A percentile compares a stretch with the other conserved stretches of the same genome.
These are phyloP conservation scores for Torulaspora franciscae DNA, from an alignment of 805 yeast species.

Conservation along the genomic window DNA sequence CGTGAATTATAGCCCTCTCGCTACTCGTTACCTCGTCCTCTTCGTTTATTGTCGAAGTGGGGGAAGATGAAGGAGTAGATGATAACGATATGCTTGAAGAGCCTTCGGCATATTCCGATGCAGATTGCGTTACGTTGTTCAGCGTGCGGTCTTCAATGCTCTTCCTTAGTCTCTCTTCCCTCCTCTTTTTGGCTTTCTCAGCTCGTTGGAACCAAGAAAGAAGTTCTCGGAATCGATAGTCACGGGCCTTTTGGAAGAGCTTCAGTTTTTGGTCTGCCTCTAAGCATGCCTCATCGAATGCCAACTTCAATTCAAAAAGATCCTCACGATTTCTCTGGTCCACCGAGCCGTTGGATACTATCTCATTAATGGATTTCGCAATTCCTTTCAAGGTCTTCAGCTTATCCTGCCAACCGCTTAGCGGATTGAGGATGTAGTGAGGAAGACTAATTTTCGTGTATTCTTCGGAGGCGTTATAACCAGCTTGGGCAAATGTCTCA, in stretches of 20 bases:
- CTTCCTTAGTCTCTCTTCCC: constrained; percentile 21
- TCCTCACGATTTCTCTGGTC: constrained; percentile 28
- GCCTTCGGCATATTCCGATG: neutral
- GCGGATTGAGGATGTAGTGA: constrained; percentile 14
- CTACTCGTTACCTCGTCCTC: neutral
- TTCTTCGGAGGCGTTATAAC: constrained; percentile 50
- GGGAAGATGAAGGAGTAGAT: neutral
- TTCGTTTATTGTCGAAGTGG: neutral
- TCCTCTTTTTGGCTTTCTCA: constrained; percentile 27
- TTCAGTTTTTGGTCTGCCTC: constrained; percentile 17
- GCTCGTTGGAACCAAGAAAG: constrained; percentile 24
- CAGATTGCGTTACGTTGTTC: neutral
- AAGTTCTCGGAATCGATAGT: constrained; percentile 34
- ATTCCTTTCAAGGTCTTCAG: constrained; percentile 15
- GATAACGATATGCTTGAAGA: neutral
- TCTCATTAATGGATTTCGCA: constrained; percentile 18
- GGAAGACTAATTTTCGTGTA: constrained; percentile 41
- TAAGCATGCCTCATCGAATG: constrained; percentile 22
- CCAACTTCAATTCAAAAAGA: constrained; percentile 31
- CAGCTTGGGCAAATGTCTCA: constrained; percentile 41
- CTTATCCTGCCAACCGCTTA: constrained; percentile 13
- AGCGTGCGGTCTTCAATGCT: constrained; percentile 11
- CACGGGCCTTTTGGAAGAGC: constrained; percentile 21
- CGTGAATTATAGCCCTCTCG: constrained; percentile 11
- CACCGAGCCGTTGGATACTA: constrained; percentile 25